phyloP scores from a whole-genome alignment of 768 basidiomycete genomes.

The Lactarius vividus region DNA sequence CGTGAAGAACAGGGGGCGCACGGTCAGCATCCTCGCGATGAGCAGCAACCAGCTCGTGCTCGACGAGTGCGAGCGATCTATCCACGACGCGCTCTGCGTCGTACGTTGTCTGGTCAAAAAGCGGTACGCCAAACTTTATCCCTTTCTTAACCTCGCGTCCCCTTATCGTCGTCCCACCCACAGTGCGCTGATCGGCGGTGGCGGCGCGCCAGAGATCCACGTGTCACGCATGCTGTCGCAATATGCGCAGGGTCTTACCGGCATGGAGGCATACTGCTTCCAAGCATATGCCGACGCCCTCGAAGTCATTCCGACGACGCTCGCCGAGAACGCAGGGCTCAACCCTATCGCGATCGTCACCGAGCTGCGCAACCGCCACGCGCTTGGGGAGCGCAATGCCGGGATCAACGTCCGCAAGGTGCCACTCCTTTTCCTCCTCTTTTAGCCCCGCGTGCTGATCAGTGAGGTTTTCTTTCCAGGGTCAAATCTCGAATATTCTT shows the following conservation, averaged over 20 bases:
- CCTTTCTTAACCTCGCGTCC: neutral
- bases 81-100: constrained; percentile 99
- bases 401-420: constrained; percentile 99
- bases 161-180: neutral
- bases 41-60: constrained; percentile 90
- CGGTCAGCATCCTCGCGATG: constrained; percentile 93
- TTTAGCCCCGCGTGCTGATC: neutral
- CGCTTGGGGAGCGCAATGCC: constrained; percentile 88
- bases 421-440: constrained; percentile 26
- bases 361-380: constrained; percentile 94
- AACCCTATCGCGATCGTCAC: constrained; percentile 99
- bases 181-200: constrained; percentile 91
- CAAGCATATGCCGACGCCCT: constrained; percentile 97
- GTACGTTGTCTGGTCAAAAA: constrained; percentile 98
- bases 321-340: constrained; percentile 97
- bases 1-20: constrained; percentile 90
- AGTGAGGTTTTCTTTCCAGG: constrained; percentile 40
- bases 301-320: constrained; percentile 95
- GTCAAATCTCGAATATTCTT: constrained; percentile 93
- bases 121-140: constrained; percentile 52
- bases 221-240: constrained; percentile 89
- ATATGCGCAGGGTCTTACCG: constrained; percentile 88
- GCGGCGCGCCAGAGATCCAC: constrained; percentile 97
- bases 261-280: constrained; percentile 99
- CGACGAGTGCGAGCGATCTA: constrained; percentile 94